Conservation (phyloP, 2,329 filamentous ascomycete genomes). For the Claviceps sp. region DNA sequence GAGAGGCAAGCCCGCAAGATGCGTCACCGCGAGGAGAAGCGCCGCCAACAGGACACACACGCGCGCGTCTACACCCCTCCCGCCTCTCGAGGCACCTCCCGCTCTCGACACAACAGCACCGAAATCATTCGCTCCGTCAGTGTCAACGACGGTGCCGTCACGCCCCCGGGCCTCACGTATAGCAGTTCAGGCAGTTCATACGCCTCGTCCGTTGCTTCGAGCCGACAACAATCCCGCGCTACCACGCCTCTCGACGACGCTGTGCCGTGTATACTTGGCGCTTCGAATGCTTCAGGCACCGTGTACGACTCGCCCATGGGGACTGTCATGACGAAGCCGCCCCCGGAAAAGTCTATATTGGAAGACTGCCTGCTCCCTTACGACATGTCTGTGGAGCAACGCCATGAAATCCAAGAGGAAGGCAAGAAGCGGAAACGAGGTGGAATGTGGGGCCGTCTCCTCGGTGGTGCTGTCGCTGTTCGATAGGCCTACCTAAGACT, state of each 20-base stretch:
- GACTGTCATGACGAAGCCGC: constrained; percentile 27
- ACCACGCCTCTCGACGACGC: constrained; percentile 38
- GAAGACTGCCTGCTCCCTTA: constrained; percentile 33
- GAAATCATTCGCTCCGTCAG: constrained; percentile 27
- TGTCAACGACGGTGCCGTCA: constrained; percentile 19
- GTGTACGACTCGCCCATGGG: constrained; percentile 38
- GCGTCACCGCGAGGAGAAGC: constrained; percentile 34
- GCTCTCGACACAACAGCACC: constrained; percentile 26
- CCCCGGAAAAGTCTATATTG: constrained; percentile 10
- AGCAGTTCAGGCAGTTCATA: constrained; percentile 37
- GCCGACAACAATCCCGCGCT: constrained; percentile 34
- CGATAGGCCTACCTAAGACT: constrained; percentile 14
- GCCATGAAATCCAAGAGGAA: constrained; percentile 35
- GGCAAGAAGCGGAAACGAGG: constrained; percentile 36
- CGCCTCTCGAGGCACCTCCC: constrained; percentile 29
- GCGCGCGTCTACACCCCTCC: constrained; percentile 32
- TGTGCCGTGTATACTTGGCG: constrained; percentile 29
- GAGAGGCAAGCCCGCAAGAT: constrained; percentile 37
- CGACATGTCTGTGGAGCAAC: constrained; percentile 40
- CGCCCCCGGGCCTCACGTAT: constrained; percentile 35
- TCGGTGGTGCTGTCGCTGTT: constrained; percentile 30
- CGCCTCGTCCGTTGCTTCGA: constrained; percentile 33
- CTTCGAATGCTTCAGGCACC: constrained; percentile 20
- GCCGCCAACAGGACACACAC: constrained; percentile 24
- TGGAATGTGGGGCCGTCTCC: constrained; percentile 39